Conservation (phyloP, 1,139 yeast genomes). For the Pichia sp. region DNA sequence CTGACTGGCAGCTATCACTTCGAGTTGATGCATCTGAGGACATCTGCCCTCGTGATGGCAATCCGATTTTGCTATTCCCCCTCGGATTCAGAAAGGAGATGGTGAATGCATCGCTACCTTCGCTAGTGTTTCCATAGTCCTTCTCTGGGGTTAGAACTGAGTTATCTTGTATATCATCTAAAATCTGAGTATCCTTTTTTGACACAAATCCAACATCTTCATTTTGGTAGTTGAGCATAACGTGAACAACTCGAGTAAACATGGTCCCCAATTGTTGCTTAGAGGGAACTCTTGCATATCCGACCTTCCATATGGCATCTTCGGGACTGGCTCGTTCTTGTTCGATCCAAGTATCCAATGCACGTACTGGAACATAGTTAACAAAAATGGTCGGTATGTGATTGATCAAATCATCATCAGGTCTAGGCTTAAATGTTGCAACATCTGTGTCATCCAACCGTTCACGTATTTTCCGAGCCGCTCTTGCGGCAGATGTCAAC, state of each 20-base stretch:
- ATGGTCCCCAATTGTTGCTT: constrained; percentile 23
- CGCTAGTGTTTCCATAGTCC: too few relatives aligned
- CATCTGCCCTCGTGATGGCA: too few relatives aligned
- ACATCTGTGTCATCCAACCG: constrained; percentile 28
- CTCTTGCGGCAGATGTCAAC: constrained; percentile 33
- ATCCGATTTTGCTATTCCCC: too few relatives aligned
- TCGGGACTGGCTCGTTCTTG: constrained; percentile 40
- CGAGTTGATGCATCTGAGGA: too few relatives aligned
- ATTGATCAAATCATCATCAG: constrained; percentile 21
- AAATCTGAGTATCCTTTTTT: too few relatives aligned
- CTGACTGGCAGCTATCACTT: too few relatives aligned
- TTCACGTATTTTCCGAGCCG: constrained; percentile 33
- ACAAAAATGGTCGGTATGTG: constrained; percentile 29
- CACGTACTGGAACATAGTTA: constrained; percentile 41
- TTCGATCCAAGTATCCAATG: constrained; percentile 40
- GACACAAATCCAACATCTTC: too few relatives aligned
- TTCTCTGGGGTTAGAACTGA: too few relatives aligned
- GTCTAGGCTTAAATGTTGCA: constrained; percentile 22
- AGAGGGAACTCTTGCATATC: constrained; percentile 30
- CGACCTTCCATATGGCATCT: constrained; percentile 39
- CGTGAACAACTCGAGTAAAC: constrained; percentile 33
- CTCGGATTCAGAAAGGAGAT: too few relatives aligned
- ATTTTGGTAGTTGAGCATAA: constrained; percentile 31
- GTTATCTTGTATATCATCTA: too few relatives aligned
- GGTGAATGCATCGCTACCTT: too few relatives aligned